These are phyloP conservation scores for Crithidia acanthocephali DNA, from an alignment of 208 protist genomes.

Conservation along the genomic window DNA sequence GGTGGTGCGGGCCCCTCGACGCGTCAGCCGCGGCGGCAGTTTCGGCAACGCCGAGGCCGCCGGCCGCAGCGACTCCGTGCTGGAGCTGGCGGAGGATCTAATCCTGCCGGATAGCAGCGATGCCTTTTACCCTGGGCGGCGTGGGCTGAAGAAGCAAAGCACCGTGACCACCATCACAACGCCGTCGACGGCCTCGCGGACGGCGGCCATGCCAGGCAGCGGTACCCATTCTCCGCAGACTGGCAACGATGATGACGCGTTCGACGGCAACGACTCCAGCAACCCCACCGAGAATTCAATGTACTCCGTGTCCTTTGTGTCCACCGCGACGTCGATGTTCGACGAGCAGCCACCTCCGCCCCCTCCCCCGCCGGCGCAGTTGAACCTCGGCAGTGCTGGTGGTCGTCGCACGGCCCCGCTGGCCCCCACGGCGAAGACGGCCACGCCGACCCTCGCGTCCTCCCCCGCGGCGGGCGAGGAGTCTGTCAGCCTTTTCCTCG, in stretches of 20 bases:
- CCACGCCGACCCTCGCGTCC: background rate
- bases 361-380: constrained; percentile 16
- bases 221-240: background rate
- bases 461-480: background rate
- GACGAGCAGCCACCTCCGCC: constrained; percentile 22
- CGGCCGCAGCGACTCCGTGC: constrained; percentile 6
- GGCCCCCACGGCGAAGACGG: background rate
- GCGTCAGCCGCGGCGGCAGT: constrained; percentile 5
- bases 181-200: background rate
- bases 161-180: background rate
- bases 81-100: constrained; percentile 6
- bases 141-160: background rate
- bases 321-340: constrained; percentile 1
- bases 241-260: background rate
- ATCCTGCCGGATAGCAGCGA: background rate
- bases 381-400: background rate
- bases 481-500: constrained; percentile 9
- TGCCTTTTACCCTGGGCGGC: background rate
- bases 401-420: background rate
- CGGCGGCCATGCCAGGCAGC: background rate
- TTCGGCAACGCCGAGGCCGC: background rate
- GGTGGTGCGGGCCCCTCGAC: constrained; percentile 3
- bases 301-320: constrained; percentile 11
- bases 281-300: constrained; percentile 11
- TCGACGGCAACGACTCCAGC: background rate